Base-by-base conservation (phyloP, 2,329 filamentous ascomycete genomes). In the Septoria linicola region DNA sequence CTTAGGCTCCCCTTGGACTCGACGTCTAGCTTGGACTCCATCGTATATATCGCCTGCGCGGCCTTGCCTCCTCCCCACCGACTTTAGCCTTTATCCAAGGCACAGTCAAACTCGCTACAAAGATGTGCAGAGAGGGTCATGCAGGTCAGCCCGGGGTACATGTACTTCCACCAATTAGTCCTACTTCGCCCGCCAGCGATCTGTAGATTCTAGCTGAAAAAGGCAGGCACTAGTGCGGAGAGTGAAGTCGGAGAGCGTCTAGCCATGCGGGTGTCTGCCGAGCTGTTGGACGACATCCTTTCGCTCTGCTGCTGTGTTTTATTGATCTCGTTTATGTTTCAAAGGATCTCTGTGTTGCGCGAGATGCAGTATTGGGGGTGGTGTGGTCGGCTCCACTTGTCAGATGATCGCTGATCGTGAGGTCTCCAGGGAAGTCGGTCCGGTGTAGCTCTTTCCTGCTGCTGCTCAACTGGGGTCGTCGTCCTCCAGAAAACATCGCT, bases 151-250 rank as follows among this genome's bases (percentile, higher is more conserved):
- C 43, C 7, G 39, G 47, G 47, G 48, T 25, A 27, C 27, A 20
- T 27, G 23, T 47, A 41, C 43, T 54, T 51, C 48, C 52, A 51
- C 52, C 52, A 54, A 54, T 54, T 34, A 16, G 16, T 47, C 23
- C 40, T 32, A 31, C 32, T 31, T 27, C 16, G 17, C 20, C 23
- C n/a, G 21, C 30, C 39, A 41, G 39, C 30, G 36, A 48, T 32
- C 30, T 20, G 32, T 32, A 20, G 34, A 31, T 41, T 42, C 41
- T 50, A 50, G 46, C 51, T 41, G 25, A 39, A 41, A 32, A 45
- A 35, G 51, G 51, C 45, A 49, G 16, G 20, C 40, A 49, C 51
- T 53, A 49, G 51, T 53, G 51, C 45, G 51, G 51, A 53, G 51
- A 49, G 44, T 49, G 51, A 49, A 49, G 51, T 27, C 32, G 51